These are phyloP conservation scores for Udeniomyces megalosporus DNA, from an alignment of 768 basidiomycete species.

Conservation along the genomic window DNA sequence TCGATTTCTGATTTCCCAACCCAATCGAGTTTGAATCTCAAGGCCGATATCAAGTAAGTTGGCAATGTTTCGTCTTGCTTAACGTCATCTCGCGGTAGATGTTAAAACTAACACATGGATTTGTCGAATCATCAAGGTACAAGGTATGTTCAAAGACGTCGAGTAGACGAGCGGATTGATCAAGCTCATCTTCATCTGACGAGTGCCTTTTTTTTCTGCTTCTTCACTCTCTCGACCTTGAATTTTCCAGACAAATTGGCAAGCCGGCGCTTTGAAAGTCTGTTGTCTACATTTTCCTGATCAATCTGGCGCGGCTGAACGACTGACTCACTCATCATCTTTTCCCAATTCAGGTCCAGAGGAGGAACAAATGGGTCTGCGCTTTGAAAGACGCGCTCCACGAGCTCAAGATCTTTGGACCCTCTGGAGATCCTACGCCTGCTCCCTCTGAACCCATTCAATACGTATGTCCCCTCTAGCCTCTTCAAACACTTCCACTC, in stretches of 20 bases:
- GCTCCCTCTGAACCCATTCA: slow-evolving; percentile 21
- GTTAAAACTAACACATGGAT: no score
- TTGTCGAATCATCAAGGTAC: no score
- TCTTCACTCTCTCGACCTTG: no score
- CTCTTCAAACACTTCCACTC: neutral
- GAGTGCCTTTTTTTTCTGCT: no score
- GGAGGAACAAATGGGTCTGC: slow-evolving; percentile 85
- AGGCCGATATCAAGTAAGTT: slow-evolving; percentile 75
- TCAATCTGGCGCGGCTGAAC: neutral
- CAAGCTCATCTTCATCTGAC: no score
- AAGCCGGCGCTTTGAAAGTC: slow-evolving; percentile 43
- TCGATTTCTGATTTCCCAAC: slow-evolving; percentile 35
- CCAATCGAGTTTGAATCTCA: slow-evolving; percentile 59
- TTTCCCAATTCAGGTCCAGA: no score
- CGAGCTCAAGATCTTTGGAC: slow-evolving; percentile 49
- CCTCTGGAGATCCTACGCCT: slow-evolving; percentile 31
- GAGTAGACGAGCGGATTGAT: no score
- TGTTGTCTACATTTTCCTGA: neutral
- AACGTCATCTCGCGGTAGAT: no score
- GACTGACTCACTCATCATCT: no score
- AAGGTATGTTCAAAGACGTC: no score
- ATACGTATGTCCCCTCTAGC: slow-evolving; percentile 12
- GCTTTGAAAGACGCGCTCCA: slow-evolving; percentile 53
- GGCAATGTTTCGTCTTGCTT: no score
- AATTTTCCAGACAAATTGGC: slow-evolving; percentile 74